Evolutionary conservation across 148 eudicot species (phyloP).

Genomic region (Mesembryanthemum crystallinum): DNA sequence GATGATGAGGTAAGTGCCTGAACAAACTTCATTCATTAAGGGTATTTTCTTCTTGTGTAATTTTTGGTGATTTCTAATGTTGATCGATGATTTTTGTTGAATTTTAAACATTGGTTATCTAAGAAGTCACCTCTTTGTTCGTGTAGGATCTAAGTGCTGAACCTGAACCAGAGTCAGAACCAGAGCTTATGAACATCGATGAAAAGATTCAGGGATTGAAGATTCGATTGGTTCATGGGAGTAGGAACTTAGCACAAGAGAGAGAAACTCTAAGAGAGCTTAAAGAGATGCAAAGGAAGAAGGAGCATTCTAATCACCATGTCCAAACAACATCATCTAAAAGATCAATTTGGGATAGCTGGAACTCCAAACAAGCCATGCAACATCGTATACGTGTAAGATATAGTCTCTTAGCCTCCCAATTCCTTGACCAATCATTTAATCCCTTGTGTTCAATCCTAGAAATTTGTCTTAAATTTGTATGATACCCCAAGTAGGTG

Average conservation of each 20-base stretch:
- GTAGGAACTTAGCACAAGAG: background rate
- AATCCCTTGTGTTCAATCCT: no score
- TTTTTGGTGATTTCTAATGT: no score
- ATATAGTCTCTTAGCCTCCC: no score
- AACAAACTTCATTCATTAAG: no score
- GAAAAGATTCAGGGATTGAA: background rate
- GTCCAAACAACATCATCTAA: background rate
- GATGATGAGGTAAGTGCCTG: no score
- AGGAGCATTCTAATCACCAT: background rate
- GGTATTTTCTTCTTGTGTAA: no score
- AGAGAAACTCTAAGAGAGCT: background rate
- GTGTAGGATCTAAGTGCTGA: background rate
- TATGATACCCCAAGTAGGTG: no score
- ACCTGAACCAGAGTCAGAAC: background rate
- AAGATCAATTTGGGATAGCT: background rate
- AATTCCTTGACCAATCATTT: no score
- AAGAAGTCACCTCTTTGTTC: no score
- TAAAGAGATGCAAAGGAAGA: background rate
- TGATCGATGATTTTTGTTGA: no score
- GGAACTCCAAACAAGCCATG: background rate
- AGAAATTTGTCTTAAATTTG: no score
- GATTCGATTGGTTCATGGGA: background rate
- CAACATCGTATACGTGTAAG: constrained; percentile 10
- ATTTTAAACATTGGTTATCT: no score
- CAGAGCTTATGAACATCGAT: background rate